Evolutionary conservation across 2,329 filamentous ascomycete species (phyloP).

Genomic region (Cercospora sojina): DNA sequence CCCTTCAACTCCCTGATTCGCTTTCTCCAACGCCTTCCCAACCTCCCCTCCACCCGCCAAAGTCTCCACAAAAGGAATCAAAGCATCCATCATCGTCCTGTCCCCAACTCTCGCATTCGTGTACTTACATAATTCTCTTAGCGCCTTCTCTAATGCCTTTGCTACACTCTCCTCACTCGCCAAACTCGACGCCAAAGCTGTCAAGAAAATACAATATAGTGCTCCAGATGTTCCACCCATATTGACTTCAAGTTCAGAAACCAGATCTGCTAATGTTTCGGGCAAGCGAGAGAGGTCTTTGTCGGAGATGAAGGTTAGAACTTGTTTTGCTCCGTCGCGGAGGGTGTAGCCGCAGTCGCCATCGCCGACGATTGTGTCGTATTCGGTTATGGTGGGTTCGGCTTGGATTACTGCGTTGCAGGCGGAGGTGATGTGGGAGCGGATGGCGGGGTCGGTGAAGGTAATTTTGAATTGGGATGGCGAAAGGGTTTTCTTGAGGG

Average conservation of each 20-base stretch:
- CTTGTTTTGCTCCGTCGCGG: constrained; percentile 38
- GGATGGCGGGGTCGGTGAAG: constrained; percentile 35
- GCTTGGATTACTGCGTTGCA: constrained; percentile 38
- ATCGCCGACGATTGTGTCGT: constrained; percentile 41
- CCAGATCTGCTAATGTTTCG: constrained; percentile 31
- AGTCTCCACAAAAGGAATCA: constrained; percentile 39
- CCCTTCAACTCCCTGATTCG: constrained; percentile 35
- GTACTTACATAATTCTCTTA: constrained; percentile 37
- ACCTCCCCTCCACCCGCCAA: constrained; percentile 29
- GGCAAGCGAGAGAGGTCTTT: constrained; percentile 34
- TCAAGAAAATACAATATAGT: constrained; percentile 40
- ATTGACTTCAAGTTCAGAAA: constrained; percentile 38
- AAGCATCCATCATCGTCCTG: constrained; percentile 40
- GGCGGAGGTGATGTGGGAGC: constrained; percentile 33
- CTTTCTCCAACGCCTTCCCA: constrained; percentile 29
- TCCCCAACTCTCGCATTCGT: constrained; percentile 38
- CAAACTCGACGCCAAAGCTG: constrained; percentile 34
- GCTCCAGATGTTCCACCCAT: constrained; percentile 41
- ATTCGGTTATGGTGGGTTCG: constrained; percentile 40
- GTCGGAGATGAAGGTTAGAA: constrained; percentile 36
- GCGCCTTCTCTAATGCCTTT: constrained; percentile 30
- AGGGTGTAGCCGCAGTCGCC: constrained; percentile 41
- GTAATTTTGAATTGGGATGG: constrained; percentile 24
- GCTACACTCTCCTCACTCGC: constrained; percentile 27
- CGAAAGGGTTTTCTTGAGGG: constrained; percentile 18